These are phyloP conservation scores for Lasiosphaeria hispida DNA, from an alignment of 495 filamentous ascomycete species.

Conservation along the genomic window DNA sequence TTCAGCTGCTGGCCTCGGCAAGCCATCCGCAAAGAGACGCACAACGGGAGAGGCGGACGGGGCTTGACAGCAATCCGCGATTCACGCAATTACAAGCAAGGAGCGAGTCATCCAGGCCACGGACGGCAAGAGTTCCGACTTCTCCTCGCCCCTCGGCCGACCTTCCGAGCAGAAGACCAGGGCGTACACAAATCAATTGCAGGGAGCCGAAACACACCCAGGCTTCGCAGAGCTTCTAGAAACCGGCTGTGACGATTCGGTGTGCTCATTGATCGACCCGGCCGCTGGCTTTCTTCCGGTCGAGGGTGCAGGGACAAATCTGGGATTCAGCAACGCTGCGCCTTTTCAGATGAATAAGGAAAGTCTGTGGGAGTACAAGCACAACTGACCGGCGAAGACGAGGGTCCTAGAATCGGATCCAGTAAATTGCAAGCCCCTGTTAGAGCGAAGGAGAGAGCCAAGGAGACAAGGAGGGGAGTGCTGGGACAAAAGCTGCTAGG, in stretches of 20 bases:
- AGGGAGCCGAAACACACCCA: slow-evolving; percentile 16
- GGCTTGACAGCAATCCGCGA: neutral
- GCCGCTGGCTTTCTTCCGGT: slow-evolving; percentile 2
- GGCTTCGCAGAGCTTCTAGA: slow-evolving; percentile 13
- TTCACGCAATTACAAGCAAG: neutral
- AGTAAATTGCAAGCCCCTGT: slow-evolving; percentile 10
- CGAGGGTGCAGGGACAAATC: neutral
- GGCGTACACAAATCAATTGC: neutral
- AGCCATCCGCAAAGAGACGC: neutral
- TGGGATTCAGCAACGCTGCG: neutral
- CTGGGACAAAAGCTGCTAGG: neutral
- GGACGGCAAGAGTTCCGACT: too few species aligned
- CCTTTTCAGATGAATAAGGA: slow-evolving; percentile 20
- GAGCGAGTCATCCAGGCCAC: too few species aligned
- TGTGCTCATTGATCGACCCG: slow-evolving; percentile 6
- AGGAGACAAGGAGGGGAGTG: neutral
- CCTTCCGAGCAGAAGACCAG: neutral
- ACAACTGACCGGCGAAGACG: neutral
- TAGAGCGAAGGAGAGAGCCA: neutral
- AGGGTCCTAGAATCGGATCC: neutral
- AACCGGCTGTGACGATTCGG: slow-evolving; percentile 12
- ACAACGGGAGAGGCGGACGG: neutral
- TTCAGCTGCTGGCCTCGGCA: neutral
- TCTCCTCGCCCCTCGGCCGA: too few species aligned
- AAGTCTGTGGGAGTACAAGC: slow-evolving; percentile 11